Percentiles rank a stretch among this genome's conserved stretches.
phyloP scores from a whole-genome alignment of 2,329 filamentous ascomycete species.

The Aaosphaeria arxii region DNA sequence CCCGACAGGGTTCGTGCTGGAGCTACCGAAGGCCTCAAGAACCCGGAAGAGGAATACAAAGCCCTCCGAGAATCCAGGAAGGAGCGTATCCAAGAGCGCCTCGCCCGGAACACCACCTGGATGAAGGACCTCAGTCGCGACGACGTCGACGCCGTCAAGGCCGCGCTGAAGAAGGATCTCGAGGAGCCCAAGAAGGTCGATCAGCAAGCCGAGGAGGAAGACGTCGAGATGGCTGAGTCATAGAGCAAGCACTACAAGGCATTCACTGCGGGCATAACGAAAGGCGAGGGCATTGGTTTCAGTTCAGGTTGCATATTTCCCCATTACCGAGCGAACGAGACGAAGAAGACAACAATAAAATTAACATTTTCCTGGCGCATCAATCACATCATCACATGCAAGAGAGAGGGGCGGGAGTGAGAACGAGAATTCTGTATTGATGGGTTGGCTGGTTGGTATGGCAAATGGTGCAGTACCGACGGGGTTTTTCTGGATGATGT shows the following conservation, averaged over 20 bases:
- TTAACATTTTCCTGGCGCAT: no score
- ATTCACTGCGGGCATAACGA: no score
- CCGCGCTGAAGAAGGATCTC: conserved; percentile 27
- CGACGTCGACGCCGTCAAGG: conserved; percentile 45
- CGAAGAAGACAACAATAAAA: no score
- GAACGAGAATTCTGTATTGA: no score
- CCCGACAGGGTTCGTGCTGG: conserved; percentile 32
- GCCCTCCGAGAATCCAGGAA: conserved; percentile 24
- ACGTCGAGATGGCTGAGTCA: conserved; percentile 32
- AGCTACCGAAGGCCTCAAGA: conserved; percentile 30
- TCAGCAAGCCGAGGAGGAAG: conserved; percentile 14
- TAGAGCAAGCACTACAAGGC: neutral
- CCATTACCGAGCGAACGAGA: no score
- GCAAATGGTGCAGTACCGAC: no score
- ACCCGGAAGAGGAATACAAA: conserved; percentile 31
- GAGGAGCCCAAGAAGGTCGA: conserved; percentile 17
- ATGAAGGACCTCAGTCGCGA: conserved; percentile 47
- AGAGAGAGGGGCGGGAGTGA: no score
- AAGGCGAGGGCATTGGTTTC: no score
- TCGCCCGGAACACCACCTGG: conserved; percentile 44
- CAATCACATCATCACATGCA: no score
- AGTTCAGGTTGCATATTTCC: no score
- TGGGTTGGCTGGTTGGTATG: no score
- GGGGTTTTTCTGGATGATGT: no score
- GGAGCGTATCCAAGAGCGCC: conserved; percentile 40